Evolutionary conservation across 495 filamentous ascomycete genomes (phyloP), one percentile per base, ranked within the genome.

Genomic region (Neurospora sp.): DNA sequence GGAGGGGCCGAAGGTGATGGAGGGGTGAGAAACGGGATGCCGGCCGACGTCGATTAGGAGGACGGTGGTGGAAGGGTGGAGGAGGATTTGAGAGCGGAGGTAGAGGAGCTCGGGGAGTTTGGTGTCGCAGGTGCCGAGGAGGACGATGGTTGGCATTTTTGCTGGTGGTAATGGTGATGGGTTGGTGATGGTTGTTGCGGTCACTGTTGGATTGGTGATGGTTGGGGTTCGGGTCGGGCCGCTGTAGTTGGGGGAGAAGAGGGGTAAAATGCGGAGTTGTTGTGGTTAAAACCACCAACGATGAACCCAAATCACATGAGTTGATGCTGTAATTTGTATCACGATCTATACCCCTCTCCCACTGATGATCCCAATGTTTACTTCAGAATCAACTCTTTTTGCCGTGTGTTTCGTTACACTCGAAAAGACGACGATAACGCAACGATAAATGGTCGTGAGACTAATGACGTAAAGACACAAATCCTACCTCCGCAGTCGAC

Each of bases 71-170:
- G 20, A 23, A 10, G 20, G 23, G 27, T 78, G 10, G 10, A 79
- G 35, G 6, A 85, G 74, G 72, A 90, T 84, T 69, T 84, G 83
- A 0, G 82, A 77, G 60, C 85, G 82, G 39, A 90, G 84, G 79
- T 87, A 90, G 18, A 91, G 83, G 12, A 90, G 83, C 75, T 92
- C 89, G 5, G 81, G 41, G 12, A 89, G 85, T 76, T 93, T 93
- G 70, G 90, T 91, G 79, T 93, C 91, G 79, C 87, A 88, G 14
- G 90, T 93, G 71, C 91, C 91, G 40, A 92, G 77, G 35, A 92
- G 79, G 72, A 87, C 81, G 46, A 93, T 84, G n/a, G 82, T 84
- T 8, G 78, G 75, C 81, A 83, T 83, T 39, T 41, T 74, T 31
- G 54, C 27, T 12, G 23, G 16, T 35, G 31, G 37, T 35, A 3